Percentiles rank a stretch among this genome's conserved stretches.
These are phyloP conservation scores for Pythium aristosporum DNA, from an alignment of 352 stramenopile species.

Conservation along the genomic window DNA sequence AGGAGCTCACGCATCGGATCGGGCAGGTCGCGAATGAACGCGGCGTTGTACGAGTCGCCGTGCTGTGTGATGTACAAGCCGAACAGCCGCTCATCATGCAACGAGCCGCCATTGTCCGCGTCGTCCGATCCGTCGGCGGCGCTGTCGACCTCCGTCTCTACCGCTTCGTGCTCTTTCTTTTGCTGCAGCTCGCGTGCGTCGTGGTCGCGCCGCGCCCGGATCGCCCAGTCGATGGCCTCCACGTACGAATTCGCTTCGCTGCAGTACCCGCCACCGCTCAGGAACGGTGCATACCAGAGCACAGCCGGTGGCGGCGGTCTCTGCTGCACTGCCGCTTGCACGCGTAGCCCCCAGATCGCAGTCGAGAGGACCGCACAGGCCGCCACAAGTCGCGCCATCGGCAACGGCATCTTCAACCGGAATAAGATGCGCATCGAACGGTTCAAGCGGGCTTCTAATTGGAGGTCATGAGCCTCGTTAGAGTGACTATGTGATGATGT, in stretches of 20 bases:
- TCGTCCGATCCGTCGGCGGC: constrained; percentile 1
- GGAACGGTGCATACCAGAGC: constrained; percentile 90
- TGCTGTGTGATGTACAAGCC: constrained; percentile 64
- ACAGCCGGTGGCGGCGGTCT: constrained; percentile 39
- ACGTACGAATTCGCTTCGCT: constrained; percentile 90
- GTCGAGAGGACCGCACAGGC: neutral
- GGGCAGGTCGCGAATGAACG: constrained; percentile 63
- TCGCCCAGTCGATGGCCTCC: constrained; percentile 49
- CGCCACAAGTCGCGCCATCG: neutral
- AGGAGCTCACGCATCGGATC: constrained; percentile 44
- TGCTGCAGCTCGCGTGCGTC: constrained; percentile 29
- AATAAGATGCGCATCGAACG: neutral
- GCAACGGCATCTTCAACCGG: neutral
- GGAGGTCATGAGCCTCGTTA: neutral
- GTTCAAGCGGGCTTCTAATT: neutral
- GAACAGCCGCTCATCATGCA: constrained; percentile 34
- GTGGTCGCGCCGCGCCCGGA: constrained; percentile 24
- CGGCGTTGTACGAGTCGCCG: constrained; percentile 61
- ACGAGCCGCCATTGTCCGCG: neutral
- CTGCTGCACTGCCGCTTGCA: neutral
- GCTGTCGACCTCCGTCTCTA: constrained; percentile 4
- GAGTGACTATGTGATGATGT: constrained; percentile 11
- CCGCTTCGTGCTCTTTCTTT: neutral
- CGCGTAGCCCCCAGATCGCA: neutral
- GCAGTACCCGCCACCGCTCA: constrained; percentile 91